These are phyloP conservation scores for Hypholoma fasciculare DNA, from an alignment of 768 basidiomycete genomes.

Conservation along the genomic window DNA sequence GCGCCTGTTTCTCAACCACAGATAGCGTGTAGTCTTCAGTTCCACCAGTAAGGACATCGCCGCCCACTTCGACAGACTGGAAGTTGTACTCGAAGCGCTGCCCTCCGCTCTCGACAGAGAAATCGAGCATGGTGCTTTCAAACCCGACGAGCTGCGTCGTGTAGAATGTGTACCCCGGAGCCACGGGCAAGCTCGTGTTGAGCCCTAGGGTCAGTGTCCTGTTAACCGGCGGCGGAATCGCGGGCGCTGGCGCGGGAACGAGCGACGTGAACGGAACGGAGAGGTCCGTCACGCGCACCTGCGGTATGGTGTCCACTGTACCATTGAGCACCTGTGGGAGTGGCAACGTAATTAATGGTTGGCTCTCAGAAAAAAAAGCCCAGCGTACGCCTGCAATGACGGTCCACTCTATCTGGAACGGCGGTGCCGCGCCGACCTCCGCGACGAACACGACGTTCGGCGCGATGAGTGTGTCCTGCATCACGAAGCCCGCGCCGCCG, in stretches of 20 bases:
- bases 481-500: not conserved
- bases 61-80: not conserved
- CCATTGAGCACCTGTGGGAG: not conserved
- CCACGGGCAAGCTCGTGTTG: not conserved
- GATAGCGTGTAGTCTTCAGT: no score
- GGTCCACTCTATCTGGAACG: not conserved
- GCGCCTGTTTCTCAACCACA: no score
- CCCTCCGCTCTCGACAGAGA: not conserved
- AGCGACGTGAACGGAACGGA: not conserved
- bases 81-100: not conserved
- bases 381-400: not conserved
- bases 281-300: not conserved
- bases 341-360: not conserved
- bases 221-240: not conserved
- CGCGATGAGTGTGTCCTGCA: slow-evolving; percentile 2
- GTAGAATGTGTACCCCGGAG: not conserved
- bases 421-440: not conserved
- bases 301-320: not conserved
- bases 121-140: not conserved
- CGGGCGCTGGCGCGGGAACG: not conserved
- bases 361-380: not conserved
- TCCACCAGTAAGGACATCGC: no score
- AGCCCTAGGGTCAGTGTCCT: not conserved
- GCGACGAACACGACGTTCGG: not conserved
- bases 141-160: not conserved